Evolutionary conservation across 345 rosid species (phyloP).

Genomic region (Trapa bicornis): DNA sequence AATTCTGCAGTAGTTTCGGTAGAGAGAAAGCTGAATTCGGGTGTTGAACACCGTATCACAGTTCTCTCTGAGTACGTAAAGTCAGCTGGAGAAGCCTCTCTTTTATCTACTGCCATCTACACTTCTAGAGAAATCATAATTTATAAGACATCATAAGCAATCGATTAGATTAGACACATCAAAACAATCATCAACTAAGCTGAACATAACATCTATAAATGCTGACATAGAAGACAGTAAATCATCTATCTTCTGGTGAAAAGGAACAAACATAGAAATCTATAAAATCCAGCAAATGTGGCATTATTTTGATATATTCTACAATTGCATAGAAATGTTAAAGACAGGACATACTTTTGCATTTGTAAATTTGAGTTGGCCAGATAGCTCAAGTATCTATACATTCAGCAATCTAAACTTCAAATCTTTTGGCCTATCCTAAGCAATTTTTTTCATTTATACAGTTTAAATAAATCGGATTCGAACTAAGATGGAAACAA

Average conservation of each 20-base stretch:
- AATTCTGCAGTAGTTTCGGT: constrained; percentile 19
- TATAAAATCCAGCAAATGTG: not conserved
- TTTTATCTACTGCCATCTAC: constrained; percentile 13
- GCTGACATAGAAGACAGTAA: not conserved
- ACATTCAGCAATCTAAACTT: not conserved
- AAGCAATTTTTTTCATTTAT: not conserved
- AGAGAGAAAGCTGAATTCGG: constrained; percentile 15
- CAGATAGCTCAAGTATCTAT: not conserved
- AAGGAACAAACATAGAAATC: not conserved
- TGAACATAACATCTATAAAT: not conserved
- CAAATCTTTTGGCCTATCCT: not conserved
- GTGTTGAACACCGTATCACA: constrained; percentile 15
- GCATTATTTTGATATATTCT: not conserved
- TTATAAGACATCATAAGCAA: not conserved
- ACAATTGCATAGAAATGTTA: not conserved
- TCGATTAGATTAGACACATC: not conserved
- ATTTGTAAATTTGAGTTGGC: not conserved
- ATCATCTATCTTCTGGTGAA: not conserved
- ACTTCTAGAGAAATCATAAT: not conserved
- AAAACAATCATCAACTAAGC: not conserved
- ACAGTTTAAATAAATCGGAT: not conserved
- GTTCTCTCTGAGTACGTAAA: constrained; percentile 23
- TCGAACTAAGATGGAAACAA: too few relatives aligned
- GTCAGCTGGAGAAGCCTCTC: constrained; percentile 15
- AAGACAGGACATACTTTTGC: not conserved